A percentile compares a stretch with the other conserved stretches of the same genome.
These are phyloP conservation scores for Pseudogymnoascus sp. DNA, from an alignment of 2,329 filamentous ascomycete species.

Conservation along the genomic window DNA sequence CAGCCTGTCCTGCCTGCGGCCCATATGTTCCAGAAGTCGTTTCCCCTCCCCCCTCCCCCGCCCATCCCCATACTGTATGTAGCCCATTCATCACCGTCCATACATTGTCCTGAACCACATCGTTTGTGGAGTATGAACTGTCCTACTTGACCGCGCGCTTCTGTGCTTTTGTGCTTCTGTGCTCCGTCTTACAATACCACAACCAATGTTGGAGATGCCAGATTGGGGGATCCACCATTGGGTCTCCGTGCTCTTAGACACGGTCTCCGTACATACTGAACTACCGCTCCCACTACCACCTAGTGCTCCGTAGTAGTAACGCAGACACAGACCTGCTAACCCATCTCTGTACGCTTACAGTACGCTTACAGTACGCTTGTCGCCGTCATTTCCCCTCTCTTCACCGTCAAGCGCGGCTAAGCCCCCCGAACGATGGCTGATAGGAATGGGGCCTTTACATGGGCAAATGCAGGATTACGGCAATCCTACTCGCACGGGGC, in stretches of 20 bases:
- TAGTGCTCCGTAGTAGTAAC: neutral
- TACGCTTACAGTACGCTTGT: neutral
- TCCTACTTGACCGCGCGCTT: neutral
- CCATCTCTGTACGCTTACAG: neutral
- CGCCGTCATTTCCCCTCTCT: neutral
- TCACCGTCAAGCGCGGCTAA: constrained; percentile 7
- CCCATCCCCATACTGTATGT: neutral
- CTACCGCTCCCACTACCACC: neutral
- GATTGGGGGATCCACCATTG: neutral
- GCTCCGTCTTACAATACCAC: neutral
- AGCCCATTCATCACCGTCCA: neutral
- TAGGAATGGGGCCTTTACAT: neutral
- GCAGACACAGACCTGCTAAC: neutral
- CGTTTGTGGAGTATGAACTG: neutral
- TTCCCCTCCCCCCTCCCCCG: neutral
- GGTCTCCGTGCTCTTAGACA: neutral
- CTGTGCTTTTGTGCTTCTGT: neutral
- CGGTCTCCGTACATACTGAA: neutral
- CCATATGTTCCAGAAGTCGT: constrained; percentile 6
- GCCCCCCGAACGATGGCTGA: neutral
- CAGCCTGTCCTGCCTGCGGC: neutral
- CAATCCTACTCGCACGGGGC: neutral
- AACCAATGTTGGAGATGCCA: neutral
- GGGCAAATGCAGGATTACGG: neutral
- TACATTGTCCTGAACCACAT: neutral